Conservation (phyloP, 2,329 filamentous ascomycete genomes). For the Aspergillus sp. region DNA sequence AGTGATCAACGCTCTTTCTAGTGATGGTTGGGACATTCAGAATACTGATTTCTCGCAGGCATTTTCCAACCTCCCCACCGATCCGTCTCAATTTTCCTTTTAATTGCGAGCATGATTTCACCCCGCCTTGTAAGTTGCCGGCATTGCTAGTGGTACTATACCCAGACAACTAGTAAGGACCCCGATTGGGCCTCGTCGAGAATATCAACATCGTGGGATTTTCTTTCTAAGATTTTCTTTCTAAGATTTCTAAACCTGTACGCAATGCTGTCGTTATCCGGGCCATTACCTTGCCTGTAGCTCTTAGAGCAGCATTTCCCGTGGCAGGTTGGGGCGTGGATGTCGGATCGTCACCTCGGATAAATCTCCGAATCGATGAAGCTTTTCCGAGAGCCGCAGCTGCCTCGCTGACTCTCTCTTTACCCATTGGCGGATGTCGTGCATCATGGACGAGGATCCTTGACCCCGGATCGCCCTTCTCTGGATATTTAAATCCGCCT, state of each 20-base stretch:
- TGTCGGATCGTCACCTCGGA: slow-evolving; percentile 24
- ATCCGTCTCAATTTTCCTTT: slow-evolving; percentile 31
- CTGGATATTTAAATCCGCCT: not conserved
- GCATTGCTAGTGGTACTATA: not conserved
- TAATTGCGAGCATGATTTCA: not conserved
- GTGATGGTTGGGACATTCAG: not conserved
- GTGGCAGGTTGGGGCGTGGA: not conserved
- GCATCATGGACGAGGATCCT: not conserved
- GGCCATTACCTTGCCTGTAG: not conserved
- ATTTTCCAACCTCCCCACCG: slow-evolving; percentile 38
- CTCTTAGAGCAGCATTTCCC: not conserved
- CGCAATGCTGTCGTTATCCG: not conserved
- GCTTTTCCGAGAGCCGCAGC: slow-evolving; percentile 6
- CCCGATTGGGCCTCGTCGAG: not conserved
- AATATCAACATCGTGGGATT: not conserved
- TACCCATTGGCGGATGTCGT: not conserved
- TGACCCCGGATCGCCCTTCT: not conserved
- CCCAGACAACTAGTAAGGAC: not conserved
- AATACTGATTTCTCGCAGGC: slow-evolving; percentile 31
- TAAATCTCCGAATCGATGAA: slow-evolving; percentile 16
- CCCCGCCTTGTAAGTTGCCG: not conserved
- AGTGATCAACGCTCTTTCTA: slow-evolving; percentile 13
- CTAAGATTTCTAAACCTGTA: not conserved
- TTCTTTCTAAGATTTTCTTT: not conserved
- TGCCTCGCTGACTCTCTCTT: not conserved